Percentiles rank a stretch among this genome's conserved stretches.
phyloP scores from a whole-genome alignment of 495 filamentous ascomycete genomes.

The Aspergillus sclerotiicarbonarius region DNA sequence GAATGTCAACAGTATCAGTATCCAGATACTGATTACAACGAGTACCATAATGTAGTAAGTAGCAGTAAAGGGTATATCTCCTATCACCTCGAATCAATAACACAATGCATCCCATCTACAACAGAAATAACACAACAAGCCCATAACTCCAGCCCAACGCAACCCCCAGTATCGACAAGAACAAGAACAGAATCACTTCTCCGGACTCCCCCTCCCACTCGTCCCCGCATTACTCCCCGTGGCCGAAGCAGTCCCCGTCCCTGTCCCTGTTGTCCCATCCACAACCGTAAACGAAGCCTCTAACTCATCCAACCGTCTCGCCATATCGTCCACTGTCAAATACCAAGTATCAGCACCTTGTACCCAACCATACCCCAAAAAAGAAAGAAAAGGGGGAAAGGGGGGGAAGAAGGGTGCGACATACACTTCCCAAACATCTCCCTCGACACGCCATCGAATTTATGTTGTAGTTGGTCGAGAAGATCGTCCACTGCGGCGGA shows the following conservation, averaged over 20 bases:
- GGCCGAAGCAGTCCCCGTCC: not conserved
- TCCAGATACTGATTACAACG: not conserved
- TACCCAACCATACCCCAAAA: not conserved
- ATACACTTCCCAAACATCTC: slow-evolving; percentile 88
- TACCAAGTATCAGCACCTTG: not conserved
- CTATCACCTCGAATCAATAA: not conserved
- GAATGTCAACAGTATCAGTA: not conserved
- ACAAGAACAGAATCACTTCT: slow-evolving; percentile 18
- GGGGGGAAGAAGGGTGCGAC: slow-evolving; percentile 23
- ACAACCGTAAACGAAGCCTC: slow-evolving; percentile 58
- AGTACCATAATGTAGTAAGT: too few species aligned
- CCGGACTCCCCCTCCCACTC: slow-evolving; percentile 9
- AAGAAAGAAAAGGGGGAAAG: not conserved
- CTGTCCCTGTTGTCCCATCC: slow-evolving; percentile 11
- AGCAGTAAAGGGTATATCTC: not conserved
- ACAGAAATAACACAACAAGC: too few species aligned
- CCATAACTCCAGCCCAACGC: not conserved
- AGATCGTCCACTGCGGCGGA: slow-evolving; percentile 80
- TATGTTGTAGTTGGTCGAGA: slow-evolving; percentile 75
- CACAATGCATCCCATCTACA: not conserved
- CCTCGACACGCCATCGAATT: slow-evolving; percentile 75
- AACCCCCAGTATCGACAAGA: not conserved
- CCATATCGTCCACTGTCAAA: slow-evolving; percentile 88
- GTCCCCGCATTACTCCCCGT: not conserved
- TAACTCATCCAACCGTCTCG: slow-evolving; percentile 79